Evolutionary conservation across 179 eudicot genomes (phyloP), one percentile per base, ranked within the genome.

Genomic region (Monotropa hypopitys): DNA sequence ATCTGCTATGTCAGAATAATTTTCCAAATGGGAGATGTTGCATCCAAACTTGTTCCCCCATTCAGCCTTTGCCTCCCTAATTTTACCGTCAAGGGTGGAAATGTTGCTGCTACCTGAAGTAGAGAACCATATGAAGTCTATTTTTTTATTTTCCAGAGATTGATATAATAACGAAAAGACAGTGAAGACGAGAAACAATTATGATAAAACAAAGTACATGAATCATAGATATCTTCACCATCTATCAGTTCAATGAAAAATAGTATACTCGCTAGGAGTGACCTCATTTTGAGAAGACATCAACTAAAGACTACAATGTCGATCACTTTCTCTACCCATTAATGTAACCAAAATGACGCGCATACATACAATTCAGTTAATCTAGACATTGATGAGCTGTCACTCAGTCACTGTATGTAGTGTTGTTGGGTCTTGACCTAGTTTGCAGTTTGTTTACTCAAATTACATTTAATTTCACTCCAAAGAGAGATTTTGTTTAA

Each of bases 1-100:
- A 86, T 87, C 99, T 30, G 99, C 91, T 89, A 93, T 89, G 63
- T 88, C 88, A 68, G 99, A 92, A 81, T 90, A 95, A 71, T 84
- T 87, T 43, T 81, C 85, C 80, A 95, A 80, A 83, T 95, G 99
- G 78, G 93, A 89, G 66, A 95, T 93, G 83, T 91, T 87, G 79
- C 95, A 89, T 61, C 93, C 97, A 49, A 95, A 91, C 69, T 89
- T n/a, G n/a, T n/a, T 90, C 76, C 81, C 93, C 28, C 79, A 88
- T 86, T 82, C 82, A 16, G 81, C 70, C 47, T 73, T 78, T 50
- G 40, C 35, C 43, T 81, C 88, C 47, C 1, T 21, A 53, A 46
- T 65, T 33, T 81, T 62, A 70, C 80, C 81, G 23, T 87, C 86
- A n/a, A 71, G 46, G 28, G 76, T 78, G 23, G 78, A 65, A 71